Conservation (phyloP, 768 basidiomycete species). For the Rhodotorula babjevae region DNA sequence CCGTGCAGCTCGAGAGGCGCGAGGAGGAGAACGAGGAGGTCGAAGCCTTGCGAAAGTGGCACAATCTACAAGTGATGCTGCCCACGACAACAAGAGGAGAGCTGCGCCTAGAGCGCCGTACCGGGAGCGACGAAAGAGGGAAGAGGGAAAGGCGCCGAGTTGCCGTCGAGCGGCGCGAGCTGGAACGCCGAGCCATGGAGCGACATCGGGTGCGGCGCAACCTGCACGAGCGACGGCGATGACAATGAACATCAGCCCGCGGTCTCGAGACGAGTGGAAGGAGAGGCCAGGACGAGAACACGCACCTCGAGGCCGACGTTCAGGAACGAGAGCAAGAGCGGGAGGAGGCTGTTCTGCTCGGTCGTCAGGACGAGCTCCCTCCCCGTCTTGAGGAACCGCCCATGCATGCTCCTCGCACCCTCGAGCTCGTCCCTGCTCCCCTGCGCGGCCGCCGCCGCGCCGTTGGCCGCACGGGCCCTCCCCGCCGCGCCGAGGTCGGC, state of each 20-base stretch:
- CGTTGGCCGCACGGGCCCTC: constrained; percentile 5
- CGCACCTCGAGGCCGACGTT: constrained; percentile 21
- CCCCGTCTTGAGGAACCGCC: constrained; percentile 60
- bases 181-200: constrained; percentile 36
- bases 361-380: constrained; percentile 77
- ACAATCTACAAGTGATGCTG: no score
- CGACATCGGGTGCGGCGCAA: constrained; percentile 28
- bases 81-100: neutral
- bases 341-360: constrained; percentile 81
- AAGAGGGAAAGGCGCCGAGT: neutral
- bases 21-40: no score
- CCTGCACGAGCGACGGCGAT: no score
- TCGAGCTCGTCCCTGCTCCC: constrained; percentile 12
- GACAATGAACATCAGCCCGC: no score
- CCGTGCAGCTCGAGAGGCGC: no score
- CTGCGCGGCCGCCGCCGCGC: neutral
- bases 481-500: constrained; percentile 15
- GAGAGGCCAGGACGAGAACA: neutral
- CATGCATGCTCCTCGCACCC: neutral
- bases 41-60: no score
- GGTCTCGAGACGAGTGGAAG: no score
- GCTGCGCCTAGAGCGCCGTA: neutral
- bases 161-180: constrained; percentile 10
- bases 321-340: constrained; percentile 45
- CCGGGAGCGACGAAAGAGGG: neutral